Evolutionary conservation across 768 basidiomycete genomes (phyloP), one percentile per base, ranked within the genome.

Genomic region (Rhizopogon roseolus): DNA sequence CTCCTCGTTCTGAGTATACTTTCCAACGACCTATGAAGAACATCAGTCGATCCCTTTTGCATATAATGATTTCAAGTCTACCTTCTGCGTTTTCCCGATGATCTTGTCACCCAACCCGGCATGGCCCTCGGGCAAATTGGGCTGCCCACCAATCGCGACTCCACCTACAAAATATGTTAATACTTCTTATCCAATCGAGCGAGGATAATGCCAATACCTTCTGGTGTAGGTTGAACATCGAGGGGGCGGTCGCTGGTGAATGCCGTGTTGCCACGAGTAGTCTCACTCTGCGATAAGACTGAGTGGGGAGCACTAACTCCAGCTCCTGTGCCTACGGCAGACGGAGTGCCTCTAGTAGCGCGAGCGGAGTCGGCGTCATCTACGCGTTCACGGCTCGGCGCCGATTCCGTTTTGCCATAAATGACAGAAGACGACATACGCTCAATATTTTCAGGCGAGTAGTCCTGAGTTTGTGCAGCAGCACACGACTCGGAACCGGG

Each of bases 21-120:
- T 84, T 7, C 82, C 81, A 28, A 76, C 58, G 40, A 82, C 66
- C 81, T 82, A 43, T 19, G 19, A 5, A 32, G 11, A 2, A 32
- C 1, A 5, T 65, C 9, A 64, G 40, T 6, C 4, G 45, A 46
- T 34, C n/a, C 17, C 0, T 1, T 7, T 17, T 2, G 4, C 13
- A 36, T 16, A 27, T 0, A 1, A 5, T 2, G 28, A 22, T 22
- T 10, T 11, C 6, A 50, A 22, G 4, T 54, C 62, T 2, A 81
- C 83, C 74, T 84, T 76, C 60, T 85, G 73, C 0, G 77, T 72
- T 70, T 85, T 84, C 3, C 84, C 83, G 36, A 82, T 58, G 19
- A 83, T 54, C 65, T 80, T 85, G 66, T 86, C 84, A 7, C 72
- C 64, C 0, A 78, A 17, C 27, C 60, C 72, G 28, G 79, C 72